These are phyloP conservation scores for Peronosclerospora sorghi DNA, from an alignment of 352 stramenopile genomes.

Conservation along the genomic window DNA sequence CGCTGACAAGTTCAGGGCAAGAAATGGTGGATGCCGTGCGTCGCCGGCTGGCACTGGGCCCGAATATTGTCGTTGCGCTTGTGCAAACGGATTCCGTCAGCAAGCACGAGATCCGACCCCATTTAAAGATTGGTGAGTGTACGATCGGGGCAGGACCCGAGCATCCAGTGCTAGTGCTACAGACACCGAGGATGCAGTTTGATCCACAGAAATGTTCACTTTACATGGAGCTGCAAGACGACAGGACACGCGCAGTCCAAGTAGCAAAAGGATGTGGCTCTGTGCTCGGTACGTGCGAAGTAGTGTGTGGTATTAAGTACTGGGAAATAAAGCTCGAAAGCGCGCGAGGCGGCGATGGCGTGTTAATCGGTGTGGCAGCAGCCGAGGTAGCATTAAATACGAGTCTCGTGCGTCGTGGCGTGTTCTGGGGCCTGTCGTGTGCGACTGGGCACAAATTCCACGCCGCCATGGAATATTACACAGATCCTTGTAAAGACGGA, in stretches of 20 bases:
- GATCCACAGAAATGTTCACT: constrained; percentile 51
- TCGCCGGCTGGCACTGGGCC: constrained; percentile 29
- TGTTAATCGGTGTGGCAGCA: constrained; percentile 59
- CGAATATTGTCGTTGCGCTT: constrained; percentile 44
- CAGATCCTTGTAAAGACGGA: constrained; percentile 55
- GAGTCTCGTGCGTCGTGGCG: constrained; percentile 41
- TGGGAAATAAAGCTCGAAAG: constrained; percentile 64
- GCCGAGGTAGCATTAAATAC: constrained; percentile 43
- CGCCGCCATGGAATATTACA: constrained; percentile 63
- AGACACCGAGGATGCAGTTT: constrained; percentile 53
- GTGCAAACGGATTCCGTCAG: constrained; percentile 68
- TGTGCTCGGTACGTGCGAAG: constrained; percentile 43
- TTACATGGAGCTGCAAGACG: constrained; percentile 44
- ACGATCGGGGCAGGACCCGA: constrained; percentile 47
- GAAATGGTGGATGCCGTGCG: constrained; percentile 58
- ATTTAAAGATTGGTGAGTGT: constrained; percentile 47
- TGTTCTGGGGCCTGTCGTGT: constrained; percentile 70
- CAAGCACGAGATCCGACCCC: constrained; percentile 54
- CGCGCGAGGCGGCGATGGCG: constrained; percentile 40
- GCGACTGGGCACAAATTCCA: constrained; percentile 72
- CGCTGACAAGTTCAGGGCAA: constrained; percentile 32
- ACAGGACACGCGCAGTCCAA: constrained; percentile 37
- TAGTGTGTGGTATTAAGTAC: constrained; percentile 66
- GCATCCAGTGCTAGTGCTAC: constrained; percentile 64
- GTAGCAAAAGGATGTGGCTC: constrained; percentile 52